A percentile compares a stretch with the other conserved stretches of the same genome.
Evolutionary conservation across 2,329 filamentous ascomycete genomes (phyloP).

Genomic region (Penicillium sp.): DNA sequence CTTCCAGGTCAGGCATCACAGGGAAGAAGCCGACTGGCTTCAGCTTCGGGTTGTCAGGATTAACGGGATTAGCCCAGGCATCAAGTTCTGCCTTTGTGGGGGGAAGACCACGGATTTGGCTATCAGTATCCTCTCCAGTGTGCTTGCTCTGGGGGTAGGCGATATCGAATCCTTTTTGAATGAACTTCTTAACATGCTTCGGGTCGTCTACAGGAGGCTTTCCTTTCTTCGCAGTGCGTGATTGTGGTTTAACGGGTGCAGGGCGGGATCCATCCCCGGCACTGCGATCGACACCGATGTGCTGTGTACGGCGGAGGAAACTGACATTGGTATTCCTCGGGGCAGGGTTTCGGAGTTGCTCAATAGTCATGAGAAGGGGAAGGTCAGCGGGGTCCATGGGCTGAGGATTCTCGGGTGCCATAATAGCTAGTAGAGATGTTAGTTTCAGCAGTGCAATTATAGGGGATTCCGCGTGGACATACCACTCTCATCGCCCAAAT

Average conservation of each 20-base stretch:
- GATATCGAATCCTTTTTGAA: slow-evolving; percentile 63
- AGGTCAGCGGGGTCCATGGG: slow-evolving; percentile 79
- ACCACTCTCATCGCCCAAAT: slow-evolving; percentile 94
- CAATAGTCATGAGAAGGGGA: slow-evolving; percentile 75
- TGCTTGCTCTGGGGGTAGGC: slow-evolving; percentile 62
- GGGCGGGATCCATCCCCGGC: slow-evolving; percentile 34
- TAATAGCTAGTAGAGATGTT: slow-evolving; percentile 62
- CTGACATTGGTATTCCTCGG: slow-evolving; percentile 75
- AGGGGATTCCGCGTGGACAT: slow-evolving; percentile 29
- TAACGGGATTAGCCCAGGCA: slow-evolving; percentile 59
- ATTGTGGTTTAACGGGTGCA: slow-evolving; percentile 26
- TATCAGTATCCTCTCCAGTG: slow-evolving; percentile 54
- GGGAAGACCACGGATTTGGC: slow-evolving; percentile 53
- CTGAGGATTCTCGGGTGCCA: slow-evolving; percentile 69
- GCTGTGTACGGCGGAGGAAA: slow-evolving; percentile 93
- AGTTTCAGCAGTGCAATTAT: slow-evolving; percentile 1
- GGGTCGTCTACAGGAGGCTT: slow-evolving; percentile 54
- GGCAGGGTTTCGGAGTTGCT: slow-evolving; percentile 80
- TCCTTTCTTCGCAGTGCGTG: slow-evolving; percentile 29
- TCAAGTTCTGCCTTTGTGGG: slow-evolving; percentile 54
- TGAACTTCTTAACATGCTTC: slow-evolving; percentile 58
- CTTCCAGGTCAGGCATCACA: slow-evolving; percentile 60
- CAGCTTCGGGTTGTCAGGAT: slow-evolving; percentile 57
- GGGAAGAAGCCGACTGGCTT: slow-evolving; percentile 60
- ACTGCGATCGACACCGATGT: slow-evolving; percentile 59